Conservation (phyloP, 345 rosid genomes). For the Rhizophora apiculata region DNA sequence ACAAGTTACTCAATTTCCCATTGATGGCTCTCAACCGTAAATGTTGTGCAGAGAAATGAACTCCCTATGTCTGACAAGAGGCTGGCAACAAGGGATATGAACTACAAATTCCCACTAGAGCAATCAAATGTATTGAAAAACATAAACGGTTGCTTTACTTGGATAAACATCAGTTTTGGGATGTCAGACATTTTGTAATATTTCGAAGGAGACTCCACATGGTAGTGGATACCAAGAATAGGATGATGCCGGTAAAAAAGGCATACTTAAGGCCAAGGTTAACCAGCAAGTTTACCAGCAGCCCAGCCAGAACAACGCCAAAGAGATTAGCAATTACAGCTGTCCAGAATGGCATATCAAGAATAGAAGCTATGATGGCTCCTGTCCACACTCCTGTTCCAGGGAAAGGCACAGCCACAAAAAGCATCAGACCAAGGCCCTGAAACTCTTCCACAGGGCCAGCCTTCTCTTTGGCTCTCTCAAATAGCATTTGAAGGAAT, state of each 20-base stretch:
- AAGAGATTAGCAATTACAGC: conserved; percentile 75
- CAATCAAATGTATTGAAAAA: neutral
- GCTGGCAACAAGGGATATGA: neutral
- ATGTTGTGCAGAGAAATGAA: neutral
- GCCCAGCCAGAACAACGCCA: conserved; percentile 77
- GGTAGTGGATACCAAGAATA: conserved; percentile 66
- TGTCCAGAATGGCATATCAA: conserved; percentile 87
- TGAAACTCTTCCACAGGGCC: conserved; percentile 90
- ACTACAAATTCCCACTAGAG: neutral
- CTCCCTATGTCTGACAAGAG: neutral
- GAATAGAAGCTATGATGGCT: conserved; percentile 78
- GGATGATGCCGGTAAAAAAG: conserved; percentile 51
- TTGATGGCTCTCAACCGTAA: neutral
- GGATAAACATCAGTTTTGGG: conserved; percentile 29
- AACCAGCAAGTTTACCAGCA: conserved; percentile 76
- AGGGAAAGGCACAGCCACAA: conserved; percentile 94
- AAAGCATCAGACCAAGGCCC: conserved; percentile 93
- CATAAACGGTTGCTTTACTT: neutral
- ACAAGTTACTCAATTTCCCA: neutral
- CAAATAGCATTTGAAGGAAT: conserved; percentile 56
- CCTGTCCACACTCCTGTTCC: conserved; percentile 99
- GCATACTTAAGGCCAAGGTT: conserved; percentile 85
- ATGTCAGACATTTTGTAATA: conserved; percentile 48
- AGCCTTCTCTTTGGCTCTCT: conserved; percentile 73
- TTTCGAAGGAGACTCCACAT: conserved; percentile 82